These are phyloP conservation scores for Murraya koenigii DNA, from an alignment of 345 rosid genomes.

Conservation along the genomic window DNA sequence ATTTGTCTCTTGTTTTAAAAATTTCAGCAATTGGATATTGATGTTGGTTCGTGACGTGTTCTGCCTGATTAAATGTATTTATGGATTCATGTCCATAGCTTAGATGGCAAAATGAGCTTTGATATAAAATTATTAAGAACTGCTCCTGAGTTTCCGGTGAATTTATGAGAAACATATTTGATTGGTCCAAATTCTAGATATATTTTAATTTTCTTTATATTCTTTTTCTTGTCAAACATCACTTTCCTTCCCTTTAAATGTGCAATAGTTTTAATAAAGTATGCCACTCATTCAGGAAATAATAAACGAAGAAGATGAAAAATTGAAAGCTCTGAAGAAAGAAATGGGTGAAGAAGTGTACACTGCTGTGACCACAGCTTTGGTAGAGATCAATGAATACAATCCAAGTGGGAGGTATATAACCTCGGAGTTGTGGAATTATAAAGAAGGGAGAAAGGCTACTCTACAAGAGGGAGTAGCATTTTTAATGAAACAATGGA, in stretches of 20 bases:
- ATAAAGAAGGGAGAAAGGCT: conserved; percentile 59
- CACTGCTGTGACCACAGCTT: conserved; percentile 56
- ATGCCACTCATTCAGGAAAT: conserved; percentile 52
- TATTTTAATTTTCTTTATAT: not conserved
- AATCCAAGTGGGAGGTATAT: conserved; percentile 92
- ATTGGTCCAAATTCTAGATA: not conserved
- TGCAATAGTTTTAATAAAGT: not conserved
- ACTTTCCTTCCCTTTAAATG: not conserved
- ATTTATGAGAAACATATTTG: not conserved
- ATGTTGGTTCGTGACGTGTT: not conserved
- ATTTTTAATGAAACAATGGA: conserved; percentile 52
- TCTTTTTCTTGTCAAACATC: not conserved
- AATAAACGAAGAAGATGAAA: conserved; percentile 64
- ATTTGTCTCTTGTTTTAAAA: not conserved
- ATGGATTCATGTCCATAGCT: not conserved
- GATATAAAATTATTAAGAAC: not conserved
- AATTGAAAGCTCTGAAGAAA: conserved; percentile 48
- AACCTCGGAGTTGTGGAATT: conserved; percentile 80
- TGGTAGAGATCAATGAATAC: conserved; percentile 77
- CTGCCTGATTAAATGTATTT: not conserved
- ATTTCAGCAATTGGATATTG: not conserved
- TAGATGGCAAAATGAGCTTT: not conserved
- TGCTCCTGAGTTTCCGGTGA: not conserved
- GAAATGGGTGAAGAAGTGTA: conserved; percentile 61
- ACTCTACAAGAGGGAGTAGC: conserved; percentile 61